Evolutionary conservation across 1,284 basidiomycete species (phyloP).

Genomic region (Garcileccinum viscosum): DNA sequence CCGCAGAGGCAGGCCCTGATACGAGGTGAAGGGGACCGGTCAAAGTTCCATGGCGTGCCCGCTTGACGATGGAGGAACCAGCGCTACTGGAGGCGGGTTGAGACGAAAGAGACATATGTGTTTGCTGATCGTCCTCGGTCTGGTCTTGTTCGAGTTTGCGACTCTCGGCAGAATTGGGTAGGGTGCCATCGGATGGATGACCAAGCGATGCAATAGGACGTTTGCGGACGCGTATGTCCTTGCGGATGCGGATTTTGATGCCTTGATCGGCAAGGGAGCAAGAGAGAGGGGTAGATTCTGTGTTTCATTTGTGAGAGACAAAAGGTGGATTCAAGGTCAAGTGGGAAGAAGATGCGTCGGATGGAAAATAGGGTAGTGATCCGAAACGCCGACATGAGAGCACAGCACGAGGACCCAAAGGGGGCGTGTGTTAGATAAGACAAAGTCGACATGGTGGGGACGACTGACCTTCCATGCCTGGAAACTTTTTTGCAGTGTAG

Average conservation of each 20-base stretch:
- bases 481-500: constrained; percentile 94
- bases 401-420: constrained; percentile 18
- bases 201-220: constrained; percentile 55
- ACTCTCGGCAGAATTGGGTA: constrained; percentile 19
- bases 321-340: constrained; percentile 7
- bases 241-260: constrained; percentile 90
- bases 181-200: constrained; percentile 44
- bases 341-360: constrained; percentile 9
- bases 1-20: constrained; percentile 25
- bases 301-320: not conserved
- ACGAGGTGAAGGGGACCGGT: constrained; percentile 28
- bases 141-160: constrained; percentile 36
- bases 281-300: constrained; percentile 88
- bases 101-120: constrained; percentile 15
- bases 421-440: constrained; percentile 30
- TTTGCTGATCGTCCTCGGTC: constrained; percentile 30
- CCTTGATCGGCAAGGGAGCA: constrained; percentile 90
- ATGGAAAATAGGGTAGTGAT: constrained; percentile 28
- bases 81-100: constrained; percentile 15
- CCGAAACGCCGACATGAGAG: constrained; percentile 22
- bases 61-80: constrained; percentile 22
- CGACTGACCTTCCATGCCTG: constrained; percentile 84
- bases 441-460: not conserved
- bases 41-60: constrained; percentile 38
- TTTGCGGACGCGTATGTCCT: constrained; percentile 84